Base-by-base conservation (phyloP, 2,329 filamentous ascomycete genomes). In the Rutstroemia sp. region DNA sequence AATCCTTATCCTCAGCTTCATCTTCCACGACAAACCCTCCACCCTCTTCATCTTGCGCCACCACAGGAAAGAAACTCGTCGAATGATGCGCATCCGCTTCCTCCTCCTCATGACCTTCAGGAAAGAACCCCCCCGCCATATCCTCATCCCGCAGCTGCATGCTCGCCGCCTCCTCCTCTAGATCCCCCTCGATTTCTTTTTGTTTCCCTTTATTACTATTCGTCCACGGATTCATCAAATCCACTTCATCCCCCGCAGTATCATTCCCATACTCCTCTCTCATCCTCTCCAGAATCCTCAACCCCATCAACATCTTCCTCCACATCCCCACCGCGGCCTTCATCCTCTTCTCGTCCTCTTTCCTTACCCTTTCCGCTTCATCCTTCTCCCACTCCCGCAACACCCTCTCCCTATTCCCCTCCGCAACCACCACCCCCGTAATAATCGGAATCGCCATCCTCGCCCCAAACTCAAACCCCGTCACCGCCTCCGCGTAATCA, bases 401-500 rank as follows among this genome's bases (percentile, higher is more conserved):
- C 0, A 96, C 79, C 36, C 80, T 69, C 16, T 85, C 82, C 58
- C 88, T 82, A 62, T 96, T 80, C 71, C 95, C 92, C 60, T 84
- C 81, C 0, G 92, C 89, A 1, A 96, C 81, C 0, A 99, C 91
- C 0, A 96, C 90, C 0, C 92, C 94, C 54, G 89, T 87, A 27
- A 97, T 87, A 0, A 96, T 84, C 0, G 94, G 94, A 0, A 97
- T 90, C 5, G 94, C 94, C 79, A 94, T 92, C 58, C 94, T 87
- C 64, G 94, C 87, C 0, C 92, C 92, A 69, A 97, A 99, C 68
- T 99, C 94, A 69, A 99, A 99, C 1, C 90, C 94, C 0, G 92
- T 92, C 2, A 96, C 94, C 1, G 94, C 94, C 71, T 97, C 94
- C 0, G 94, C 94, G 64, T 86, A 95, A 67, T 96, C 91, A 39